A percentile compares a stretch with the other conserved stretches of the same genome.
Conservation (phyloP, 768 basidiomycete species). For the Phanerochaete carnosa region DNA sequence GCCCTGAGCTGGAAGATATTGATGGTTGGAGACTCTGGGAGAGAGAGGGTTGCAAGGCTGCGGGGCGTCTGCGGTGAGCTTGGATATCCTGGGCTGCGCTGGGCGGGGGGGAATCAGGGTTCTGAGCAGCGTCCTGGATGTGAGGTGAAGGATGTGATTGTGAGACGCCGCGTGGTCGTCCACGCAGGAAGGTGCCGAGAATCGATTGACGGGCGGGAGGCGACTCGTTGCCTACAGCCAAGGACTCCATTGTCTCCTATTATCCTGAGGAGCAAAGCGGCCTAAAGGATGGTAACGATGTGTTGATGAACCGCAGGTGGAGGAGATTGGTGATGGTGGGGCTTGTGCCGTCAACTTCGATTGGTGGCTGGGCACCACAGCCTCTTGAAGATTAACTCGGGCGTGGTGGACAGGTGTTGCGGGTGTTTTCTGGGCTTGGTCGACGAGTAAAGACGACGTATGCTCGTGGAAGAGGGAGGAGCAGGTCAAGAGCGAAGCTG, state of each 20-base stretch:
- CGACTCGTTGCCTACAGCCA: constrained; percentile 26
- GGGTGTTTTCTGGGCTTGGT: not conserved
- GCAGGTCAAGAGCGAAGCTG: not conserved
- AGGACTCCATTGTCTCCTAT: constrained; percentile 24
- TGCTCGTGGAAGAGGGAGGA: constrained; percentile 1
- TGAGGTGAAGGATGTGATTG: constrained; percentile 47
- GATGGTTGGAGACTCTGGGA: constrained; percentile 34
- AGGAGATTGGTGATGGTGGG: not conserved
- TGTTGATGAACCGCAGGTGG: not conserved
- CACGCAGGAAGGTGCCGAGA: constrained; percentile 69
- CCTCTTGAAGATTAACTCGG: not conserved
- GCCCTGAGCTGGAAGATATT: constrained; percentile 31
- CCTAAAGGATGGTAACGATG: not conserved
- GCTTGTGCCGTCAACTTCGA: not conserved
- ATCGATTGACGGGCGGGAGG: constrained; percentile 55
- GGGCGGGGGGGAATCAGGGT: constrained; percentile 42
- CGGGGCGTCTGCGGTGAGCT: constrained; percentile 39
- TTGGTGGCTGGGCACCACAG: not conserved
- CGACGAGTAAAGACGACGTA: not conserved
- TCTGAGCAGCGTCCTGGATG: constrained; percentile 33
- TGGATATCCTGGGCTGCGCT: constrained; percentile 28
- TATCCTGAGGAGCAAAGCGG: constrained; percentile 1
- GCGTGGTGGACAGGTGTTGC: not conserved
- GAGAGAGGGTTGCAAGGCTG: constrained; percentile 25
- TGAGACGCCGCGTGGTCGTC: constrained; percentile 64